A percentile compares a stretch with the other conserved stretches of the same genome.
These are phyloP conservation scores for Aspergillus affinis DNA, from an alignment of 495 filamentous ascomycete species.

Conservation along the genomic window DNA sequence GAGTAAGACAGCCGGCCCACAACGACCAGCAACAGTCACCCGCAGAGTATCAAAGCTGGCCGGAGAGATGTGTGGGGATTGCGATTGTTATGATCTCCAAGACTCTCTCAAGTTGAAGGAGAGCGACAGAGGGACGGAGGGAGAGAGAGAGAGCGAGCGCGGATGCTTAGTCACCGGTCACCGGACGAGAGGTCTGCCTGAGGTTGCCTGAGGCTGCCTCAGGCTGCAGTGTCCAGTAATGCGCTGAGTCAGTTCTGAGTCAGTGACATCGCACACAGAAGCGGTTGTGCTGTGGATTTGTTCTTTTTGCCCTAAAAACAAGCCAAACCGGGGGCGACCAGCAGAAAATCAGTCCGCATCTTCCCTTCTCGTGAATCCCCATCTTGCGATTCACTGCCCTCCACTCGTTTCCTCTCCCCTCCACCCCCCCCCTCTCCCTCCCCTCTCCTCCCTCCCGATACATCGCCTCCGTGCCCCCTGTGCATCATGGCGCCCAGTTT, in stretches of 20 bases:
- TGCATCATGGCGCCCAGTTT: conserved; percentile 71
- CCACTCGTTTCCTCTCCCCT: conserved; percentile 3
- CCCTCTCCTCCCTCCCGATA: conserved; percentile 1
- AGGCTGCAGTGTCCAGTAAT: conserved; percentile 4
- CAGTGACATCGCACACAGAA: conserved; percentile 37
- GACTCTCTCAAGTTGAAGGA: conserved; percentile 15
- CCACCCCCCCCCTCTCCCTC: not conserved
- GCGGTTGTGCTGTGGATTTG: conserved; percentile 35
- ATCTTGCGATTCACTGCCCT: conserved; percentile 9
- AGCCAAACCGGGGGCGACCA: conserved; percentile 29
- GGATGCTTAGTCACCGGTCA: conserved; percentile 7
- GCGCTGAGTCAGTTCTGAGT: conserved; percentile 32
- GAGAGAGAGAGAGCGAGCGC: not conserved
- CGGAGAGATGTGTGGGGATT: too few species aligned
- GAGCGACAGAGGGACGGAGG: too few species aligned
- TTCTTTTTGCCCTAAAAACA: conserved; percentile 41
- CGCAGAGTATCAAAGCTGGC: conserved; percentile 8
- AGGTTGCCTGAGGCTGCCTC: not conserved
- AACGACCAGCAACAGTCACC: conserved; percentile 19
- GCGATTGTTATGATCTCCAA: conserved; percentile 13
- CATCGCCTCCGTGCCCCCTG: conserved; percentile 19
- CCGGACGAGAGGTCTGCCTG: not conserved
- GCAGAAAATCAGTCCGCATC: conserved; percentile 25
- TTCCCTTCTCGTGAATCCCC: conserved; percentile 12
- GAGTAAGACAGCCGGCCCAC: conserved; percentile 16